These are phyloP conservation scores for Picocystis sp. DNA, from an alignment of 163 green algal genomes.

Conservation along the genomic window DNA sequence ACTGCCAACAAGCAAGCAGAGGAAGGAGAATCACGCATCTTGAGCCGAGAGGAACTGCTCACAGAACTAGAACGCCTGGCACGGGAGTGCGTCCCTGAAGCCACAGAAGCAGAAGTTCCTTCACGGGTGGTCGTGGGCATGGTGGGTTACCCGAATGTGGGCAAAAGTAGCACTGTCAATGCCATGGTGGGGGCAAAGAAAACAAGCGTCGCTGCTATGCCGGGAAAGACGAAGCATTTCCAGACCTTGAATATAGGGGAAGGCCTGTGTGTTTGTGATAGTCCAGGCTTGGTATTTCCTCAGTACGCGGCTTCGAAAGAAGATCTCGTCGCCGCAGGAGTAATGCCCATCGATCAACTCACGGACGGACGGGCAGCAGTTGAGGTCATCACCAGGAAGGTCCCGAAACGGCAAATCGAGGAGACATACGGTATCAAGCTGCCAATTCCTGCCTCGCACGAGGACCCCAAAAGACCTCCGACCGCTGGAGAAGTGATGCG, in stretches of 20 bases:
- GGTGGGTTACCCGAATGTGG: slow-evolving; percentile 97
- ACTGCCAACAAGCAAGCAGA: too few species aligned
- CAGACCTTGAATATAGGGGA: slow-evolving; percentile 49
- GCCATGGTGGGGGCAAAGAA: slow-evolving; percentile 91
- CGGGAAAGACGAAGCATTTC: slow-evolving; percentile 98
- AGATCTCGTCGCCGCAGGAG: slow-evolving; percentile 87
- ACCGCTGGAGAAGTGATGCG: slow-evolving; percentile 49
- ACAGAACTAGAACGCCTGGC: background rate
- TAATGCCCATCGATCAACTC: slow-evolving; percentile 90
- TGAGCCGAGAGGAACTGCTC: background rate
- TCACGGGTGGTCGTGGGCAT: slow-evolving; percentile 64
- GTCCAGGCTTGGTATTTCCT: slow-evolving; percentile 89
- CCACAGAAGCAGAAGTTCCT: background rate
- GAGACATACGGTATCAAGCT: slow-evolving; percentile 49
- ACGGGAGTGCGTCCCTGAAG: slow-evolving; percentile 4
- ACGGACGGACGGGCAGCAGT: slow-evolving; percentile 69
- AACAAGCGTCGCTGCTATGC: slow-evolving; percentile 83
- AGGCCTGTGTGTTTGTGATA: slow-evolving; percentile 68
- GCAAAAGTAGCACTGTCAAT: slow-evolving; percentile 97
- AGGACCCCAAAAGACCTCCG: slow-evolving; percentile 27
- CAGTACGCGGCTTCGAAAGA: slow-evolving; percentile 67
- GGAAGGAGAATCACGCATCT: too few species aligned
- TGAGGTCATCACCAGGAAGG: slow-evolving; percentile 40
- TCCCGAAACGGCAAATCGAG: slow-evolving; percentile 44
- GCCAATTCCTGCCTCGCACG: slow-evolving; percentile 25